Base-by-base conservation (phyloP, 2,329 filamentous ascomycete species). In the Ascochyta rabiei region DNA sequence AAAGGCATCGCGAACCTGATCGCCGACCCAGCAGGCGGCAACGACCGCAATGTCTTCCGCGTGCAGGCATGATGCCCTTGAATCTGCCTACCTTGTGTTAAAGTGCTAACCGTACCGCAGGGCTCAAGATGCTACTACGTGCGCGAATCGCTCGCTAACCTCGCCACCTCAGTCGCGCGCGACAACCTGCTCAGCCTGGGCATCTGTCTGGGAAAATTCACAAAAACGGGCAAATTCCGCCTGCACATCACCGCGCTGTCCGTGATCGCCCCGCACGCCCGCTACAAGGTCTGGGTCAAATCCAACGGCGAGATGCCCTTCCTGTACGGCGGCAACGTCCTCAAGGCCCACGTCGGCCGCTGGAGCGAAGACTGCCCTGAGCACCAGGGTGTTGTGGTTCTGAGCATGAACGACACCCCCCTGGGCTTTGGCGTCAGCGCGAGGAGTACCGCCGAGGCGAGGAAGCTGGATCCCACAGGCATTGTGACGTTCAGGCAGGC, bases 211-310 rank as follows among this genome's bases (percentile, higher is more conserved):
- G 92, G 92, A 70, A 96, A 97, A 75, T 96, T 97, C 80, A 97
- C 93, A 59, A 98, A 97, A 82, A 90, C 92, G 4, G 91, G 92
- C 60, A 97, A 98, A 77, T 98, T 99, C 80, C 83, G 93, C 48
- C 82, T 99, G 50, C 93, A 97, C 79, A 90, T 98, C 72, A 98
- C 93, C 1, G 90, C 85, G n/a, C 82, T 99, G 54, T 89, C 92
- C 60, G 85, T 97, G 60, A 89, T 99, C 63, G 90, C 93, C 53
- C 89, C 91, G 62, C 91, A 97, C 75, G 93, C 93, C 39, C 84
- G 95, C 56, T 96, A 96, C 80, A 98, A 98, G 85, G 87, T 98
- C 66, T 98, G 93, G 92, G 88, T 99, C 64, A 96, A 96, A 78
- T 85, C 88, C 56, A 98, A 98, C 77, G 95, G 95, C 64, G 93